These are phyloP conservation scores for Deakozyma indianensis DNA, from an alignment of 805 yeast species.

Conservation along the genomic window DNA sequence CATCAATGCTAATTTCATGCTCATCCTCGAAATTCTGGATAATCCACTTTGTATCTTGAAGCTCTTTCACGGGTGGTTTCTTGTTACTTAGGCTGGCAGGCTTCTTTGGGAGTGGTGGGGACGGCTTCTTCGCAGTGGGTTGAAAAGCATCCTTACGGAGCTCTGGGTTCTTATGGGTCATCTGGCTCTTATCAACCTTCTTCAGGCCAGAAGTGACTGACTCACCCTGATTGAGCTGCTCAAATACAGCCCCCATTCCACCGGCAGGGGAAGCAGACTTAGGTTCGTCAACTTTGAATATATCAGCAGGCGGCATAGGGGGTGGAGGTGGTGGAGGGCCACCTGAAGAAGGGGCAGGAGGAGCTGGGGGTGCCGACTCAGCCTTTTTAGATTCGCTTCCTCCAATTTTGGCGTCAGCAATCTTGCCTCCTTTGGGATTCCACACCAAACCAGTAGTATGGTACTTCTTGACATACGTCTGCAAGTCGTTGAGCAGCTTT, in stretches of 20 bases:
- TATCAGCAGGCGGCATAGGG: slow-evolving; percentile 68
- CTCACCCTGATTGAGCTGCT: slow-evolving; percentile 80
- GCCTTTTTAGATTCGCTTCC: slow-evolving; percentile 14
- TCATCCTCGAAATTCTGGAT: slow-evolving; percentile 60
- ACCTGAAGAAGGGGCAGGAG: slow-evolving; percentile 22
- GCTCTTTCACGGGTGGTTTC: slow-evolving; percentile 48
- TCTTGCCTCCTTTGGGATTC: slow-evolving; percentile 45
- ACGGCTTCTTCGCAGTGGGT: slow-evolving; percentile 19
- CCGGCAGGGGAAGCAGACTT: slow-evolving; percentile 14
- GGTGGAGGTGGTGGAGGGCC: slow-evolving; percentile 70
- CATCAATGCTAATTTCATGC: slow-evolving; percentile 58
- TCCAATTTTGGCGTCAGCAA: slow-evolving; percentile 33
- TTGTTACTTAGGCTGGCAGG: slow-evolving; percentile 39
- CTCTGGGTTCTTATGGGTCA: slow-evolving; percentile 86
- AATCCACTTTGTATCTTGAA: slow-evolving; percentile 81
- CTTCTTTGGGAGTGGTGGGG: slow-evolving; percentile 74
- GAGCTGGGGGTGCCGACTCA: slow-evolving; percentile 13
- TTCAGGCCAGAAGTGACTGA: slow-evolving; percentile 70
- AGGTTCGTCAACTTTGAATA: slow-evolving; percentile 27
- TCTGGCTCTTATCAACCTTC: slow-evolving; percentile 84
- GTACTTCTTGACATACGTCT: slow-evolving; percentile 56
- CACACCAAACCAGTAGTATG: slow-evolving; percentile 81
- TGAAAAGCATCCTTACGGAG: slow-evolving; percentile 35
- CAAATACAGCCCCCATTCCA: slow-evolving; percentile 81
- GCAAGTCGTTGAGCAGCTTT: slow-evolving; percentile 53